These are phyloP conservation scores for Fusarium tricinctum DNA, from an alignment of 2,329 filamentous ascomycete genomes.

Conservation along the genomic window DNA sequence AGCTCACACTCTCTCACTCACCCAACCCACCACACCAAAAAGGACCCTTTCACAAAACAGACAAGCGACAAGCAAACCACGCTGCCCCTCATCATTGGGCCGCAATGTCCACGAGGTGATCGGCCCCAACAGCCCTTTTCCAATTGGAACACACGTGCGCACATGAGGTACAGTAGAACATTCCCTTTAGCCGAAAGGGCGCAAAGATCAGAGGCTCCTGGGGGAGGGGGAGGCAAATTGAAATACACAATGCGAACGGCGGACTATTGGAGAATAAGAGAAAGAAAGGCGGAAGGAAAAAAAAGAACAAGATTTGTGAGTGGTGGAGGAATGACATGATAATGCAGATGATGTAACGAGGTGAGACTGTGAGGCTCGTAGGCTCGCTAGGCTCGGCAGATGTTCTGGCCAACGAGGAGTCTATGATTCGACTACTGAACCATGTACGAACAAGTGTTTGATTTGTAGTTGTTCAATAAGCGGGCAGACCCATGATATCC, in stretches of 20 bases:
- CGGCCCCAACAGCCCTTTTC: conserved; percentile 13
- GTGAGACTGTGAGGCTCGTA: conserved; percentile 19
- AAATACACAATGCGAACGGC: conserved; percentile 1
- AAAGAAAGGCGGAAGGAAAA: background rate
- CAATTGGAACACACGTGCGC: conserved; percentile 16
- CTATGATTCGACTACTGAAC: conserved; percentile 10
- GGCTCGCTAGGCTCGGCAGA: conserved; percentile 31
- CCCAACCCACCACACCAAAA: conserved; percentile 46
- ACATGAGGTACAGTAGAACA: background rate
- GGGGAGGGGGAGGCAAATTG: conserved; percentile 23
- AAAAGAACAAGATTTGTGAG: conserved; percentile 18
- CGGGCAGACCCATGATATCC: conserved; percentile 3
- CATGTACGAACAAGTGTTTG: conserved; percentile 8
- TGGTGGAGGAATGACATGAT: conserved; percentile 32
- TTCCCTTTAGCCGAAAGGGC: conserved; percentile 15
- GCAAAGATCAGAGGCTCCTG: conserved; percentile 8
- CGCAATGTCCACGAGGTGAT: conserved; percentile 42
- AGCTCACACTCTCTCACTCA: conserved; percentile 24
- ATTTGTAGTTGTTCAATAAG: conserved; percentile 11
- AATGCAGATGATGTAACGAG: conserved; percentile 28
- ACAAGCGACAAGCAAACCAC: conserved; percentile 7
- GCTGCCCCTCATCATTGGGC: conserved; percentile 44
- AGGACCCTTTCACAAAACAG: conserved; percentile 21
- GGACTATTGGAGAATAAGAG: background rate
- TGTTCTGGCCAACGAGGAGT: conserved; percentile 18